Evolutionary conservation across 108 stramenopile species (phyloP).

Genomic region (Skeletonema costatum): DNA sequence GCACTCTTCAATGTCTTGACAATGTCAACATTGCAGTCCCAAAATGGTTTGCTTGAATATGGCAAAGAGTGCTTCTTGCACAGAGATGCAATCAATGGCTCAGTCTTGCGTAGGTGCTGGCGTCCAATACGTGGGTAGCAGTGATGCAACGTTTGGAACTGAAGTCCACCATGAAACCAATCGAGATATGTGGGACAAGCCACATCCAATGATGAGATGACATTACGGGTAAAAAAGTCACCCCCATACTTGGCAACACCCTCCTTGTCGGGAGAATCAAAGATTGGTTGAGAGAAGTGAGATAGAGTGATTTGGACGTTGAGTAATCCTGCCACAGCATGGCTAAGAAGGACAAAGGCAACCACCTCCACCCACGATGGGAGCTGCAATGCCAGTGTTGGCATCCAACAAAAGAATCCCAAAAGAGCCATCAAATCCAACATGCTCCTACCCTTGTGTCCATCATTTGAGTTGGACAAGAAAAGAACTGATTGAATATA

Average conservation of each 20-base stretch:
- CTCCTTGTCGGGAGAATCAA: slow-evolving; percentile 38
- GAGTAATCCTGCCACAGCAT: slow-evolving; percentile 83
- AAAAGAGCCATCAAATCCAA: slow-evolving; percentile 61
- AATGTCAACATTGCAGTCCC: slow-evolving; percentile 59
- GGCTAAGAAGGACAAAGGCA: slow-evolving; percentile 71
- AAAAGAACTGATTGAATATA: slow-evolving; percentile 71
- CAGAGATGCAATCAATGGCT: slow-evolving; percentile 61
- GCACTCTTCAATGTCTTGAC: slow-evolving; percentile 30
- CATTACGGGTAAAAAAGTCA: slow-evolving; percentile 58
- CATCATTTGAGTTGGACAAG: slow-evolving; percentile 32
- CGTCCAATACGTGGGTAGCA: slow-evolving; percentile 89
- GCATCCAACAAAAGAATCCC: slow-evolving; percentile 68
- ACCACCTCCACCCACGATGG: slow-evolving; percentile 53
- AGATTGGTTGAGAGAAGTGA: slow-evolving; percentile 74
- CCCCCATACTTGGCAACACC: slow-evolving; percentile 40
- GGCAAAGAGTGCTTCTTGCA: slow-evolving; percentile 76
- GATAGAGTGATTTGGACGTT: slow-evolving; percentile 87
- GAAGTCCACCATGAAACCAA: slow-evolving; percentile 94
- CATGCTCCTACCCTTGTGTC: slow-evolving; percentile 36
- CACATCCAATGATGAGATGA: slow-evolving; percentile 79
- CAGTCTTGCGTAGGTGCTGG: slow-evolving; percentile 78
- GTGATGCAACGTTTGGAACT: slow-evolving; percentile 94
- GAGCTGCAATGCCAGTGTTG: slow-evolving; percentile 43
- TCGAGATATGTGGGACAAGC: slow-evolving; percentile 81
- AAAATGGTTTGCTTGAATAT: slow-evolving; percentile 67